Percentiles rank a stretch among this genome's conserved stretches.
Conservation (phyloP, 1,139 yeast species). For the Citeromyces siamensis region DNA sequence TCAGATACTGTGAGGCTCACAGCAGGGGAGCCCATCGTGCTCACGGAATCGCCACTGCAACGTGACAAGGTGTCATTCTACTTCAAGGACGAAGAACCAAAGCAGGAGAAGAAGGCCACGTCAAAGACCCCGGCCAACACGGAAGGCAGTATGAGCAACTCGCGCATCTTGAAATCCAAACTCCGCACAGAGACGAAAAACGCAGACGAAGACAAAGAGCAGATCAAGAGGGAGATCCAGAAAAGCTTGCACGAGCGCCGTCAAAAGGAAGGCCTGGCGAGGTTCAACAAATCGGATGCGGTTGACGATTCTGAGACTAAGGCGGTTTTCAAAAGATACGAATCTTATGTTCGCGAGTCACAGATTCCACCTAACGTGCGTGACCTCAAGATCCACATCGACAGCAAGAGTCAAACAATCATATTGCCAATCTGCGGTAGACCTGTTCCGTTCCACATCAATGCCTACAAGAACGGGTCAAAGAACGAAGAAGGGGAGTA, state of each 20-base stretch:
- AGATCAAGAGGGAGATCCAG: constrained; percentile 76
- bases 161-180: constrained; percentile 65
- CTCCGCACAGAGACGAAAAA: constrained; percentile 66
- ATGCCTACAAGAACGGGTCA: constrained; percentile 87
- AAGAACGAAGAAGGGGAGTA: constrained; percentile 95
- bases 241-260: constrained; percentile 71
- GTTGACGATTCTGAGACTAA: constrained; percentile 51
- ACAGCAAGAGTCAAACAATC: constrained; percentile 78
- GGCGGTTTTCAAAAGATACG: constrained; percentile 81
- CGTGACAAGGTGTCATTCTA: constrained; percentile 74
- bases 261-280: constrained; percentile 72
- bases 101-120: constrained; percentile 20
- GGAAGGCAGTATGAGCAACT: no score
- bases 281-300: constrained; percentile 70
- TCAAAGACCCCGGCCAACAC: constrained; percentile 11
- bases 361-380: constrained; percentile 79
- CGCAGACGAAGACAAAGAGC: constrained; percentile 73
- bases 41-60: constrained; percentile 66
- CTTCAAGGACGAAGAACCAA: constrained; percentile 52
- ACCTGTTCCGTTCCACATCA: constrained; percentile 96
- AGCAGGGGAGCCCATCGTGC: constrained; percentile 44
- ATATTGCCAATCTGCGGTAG: constrained; percentile 88
- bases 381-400: constrained; percentile 82
- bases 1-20: constrained; percentile 78
- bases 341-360: constrained; percentile 85